These are phyloP conservation scores for Talaromyces sp. DNA, from an alignment of 2,329 filamentous ascomycete genomes.

Conservation along the genomic window DNA sequence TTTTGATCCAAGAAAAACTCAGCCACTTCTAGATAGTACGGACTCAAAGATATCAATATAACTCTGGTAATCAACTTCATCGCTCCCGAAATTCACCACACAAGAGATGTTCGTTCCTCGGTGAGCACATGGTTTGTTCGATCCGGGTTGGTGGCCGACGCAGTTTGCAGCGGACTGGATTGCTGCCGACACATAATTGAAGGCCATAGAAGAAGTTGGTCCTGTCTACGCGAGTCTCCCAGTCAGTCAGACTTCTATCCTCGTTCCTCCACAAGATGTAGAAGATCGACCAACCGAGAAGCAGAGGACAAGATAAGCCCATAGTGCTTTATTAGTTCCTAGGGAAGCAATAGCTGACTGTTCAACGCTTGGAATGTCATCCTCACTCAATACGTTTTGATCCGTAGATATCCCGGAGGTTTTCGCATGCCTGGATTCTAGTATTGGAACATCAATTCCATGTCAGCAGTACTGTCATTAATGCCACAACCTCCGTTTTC, in stretches of 20 bases:
- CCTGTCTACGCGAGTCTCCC: background rate
- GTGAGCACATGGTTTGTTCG: conserved; percentile 9
- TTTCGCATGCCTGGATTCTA: conserved; percentile 9
- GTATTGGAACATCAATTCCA: conserved; percentile 35
- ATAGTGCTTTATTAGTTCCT: background rate
- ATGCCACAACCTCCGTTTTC: conserved; percentile 42
- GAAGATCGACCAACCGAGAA: background rate
- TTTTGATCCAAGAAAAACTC: background rate
- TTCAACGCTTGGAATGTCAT: too few species aligned
- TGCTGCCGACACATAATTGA: conserved; percentile 12
- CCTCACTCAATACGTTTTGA: background rate
- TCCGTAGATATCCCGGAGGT: background rate
- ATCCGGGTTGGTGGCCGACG: conserved; percentile 10
- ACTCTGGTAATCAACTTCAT: conserved; percentile 17
- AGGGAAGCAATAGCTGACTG: background rate
- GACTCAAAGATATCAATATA: conserved; percentile 10
- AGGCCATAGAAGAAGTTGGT: conserved; percentile 8
- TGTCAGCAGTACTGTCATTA: conserved; percentile 31
- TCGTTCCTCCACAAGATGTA: background rate
- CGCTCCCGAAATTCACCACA: conserved; percentile 14
- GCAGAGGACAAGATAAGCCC: background rate
- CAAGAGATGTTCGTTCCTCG: conserved; percentile 14
- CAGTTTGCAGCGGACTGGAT: conserved; percentile 12
- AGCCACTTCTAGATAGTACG: too few species aligned
- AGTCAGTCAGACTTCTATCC: background rate